phyloP scores from a whole-genome alignment of 345 rosid genomes.

The Citrus hindsii region DNA sequence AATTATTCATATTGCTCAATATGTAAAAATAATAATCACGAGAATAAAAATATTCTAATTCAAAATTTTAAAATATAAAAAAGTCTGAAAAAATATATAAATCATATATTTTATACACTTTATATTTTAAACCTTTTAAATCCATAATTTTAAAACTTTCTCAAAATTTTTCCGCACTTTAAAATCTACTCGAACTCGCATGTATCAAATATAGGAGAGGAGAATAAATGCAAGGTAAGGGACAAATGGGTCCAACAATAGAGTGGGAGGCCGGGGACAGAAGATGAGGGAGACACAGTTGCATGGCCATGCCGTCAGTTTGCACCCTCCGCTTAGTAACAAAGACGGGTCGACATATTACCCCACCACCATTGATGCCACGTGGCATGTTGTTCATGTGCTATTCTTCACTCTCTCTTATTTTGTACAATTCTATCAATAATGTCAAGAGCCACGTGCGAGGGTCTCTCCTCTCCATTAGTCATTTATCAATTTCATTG shows the following conservation, averaged over 20 bases:
- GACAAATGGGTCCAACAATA: slow-evolving; percentile 18
- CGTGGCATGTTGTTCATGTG: slow-evolving; percentile 30
- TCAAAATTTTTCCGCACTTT: accelerated
- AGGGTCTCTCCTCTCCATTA: not conserved
- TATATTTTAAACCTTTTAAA: no score
- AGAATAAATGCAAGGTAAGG: not conserved
- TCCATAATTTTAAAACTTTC: no score
- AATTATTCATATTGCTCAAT: not conserved
- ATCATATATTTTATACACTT: no score
- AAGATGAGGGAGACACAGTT: slow-evolving; percentile 22
- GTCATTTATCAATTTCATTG: not conserved
- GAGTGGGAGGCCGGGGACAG: slow-evolving; percentile 18
- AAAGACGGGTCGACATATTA: not conserved
- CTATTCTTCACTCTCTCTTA: not conserved
- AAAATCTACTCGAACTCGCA: not conserved
- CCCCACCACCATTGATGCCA: slow-evolving; percentile 21
- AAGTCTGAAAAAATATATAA: no score
- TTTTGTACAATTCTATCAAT: not conserved
- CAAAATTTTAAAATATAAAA: no score
- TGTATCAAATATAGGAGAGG: not conserved
- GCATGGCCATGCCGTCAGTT: slow-evolving; percentile 32
- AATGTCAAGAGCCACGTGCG: slow-evolving; percentile 1
- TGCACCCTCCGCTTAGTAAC: slow-evolving; percentile 21
- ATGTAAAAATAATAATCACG: not conserved
- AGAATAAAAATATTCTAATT: no score